These are phyloP conservation scores for Chalaropsis ovoidea DNA, from an alignment of 2,329 filamentous ascomycete genomes.

Conservation along the genomic window DNA sequence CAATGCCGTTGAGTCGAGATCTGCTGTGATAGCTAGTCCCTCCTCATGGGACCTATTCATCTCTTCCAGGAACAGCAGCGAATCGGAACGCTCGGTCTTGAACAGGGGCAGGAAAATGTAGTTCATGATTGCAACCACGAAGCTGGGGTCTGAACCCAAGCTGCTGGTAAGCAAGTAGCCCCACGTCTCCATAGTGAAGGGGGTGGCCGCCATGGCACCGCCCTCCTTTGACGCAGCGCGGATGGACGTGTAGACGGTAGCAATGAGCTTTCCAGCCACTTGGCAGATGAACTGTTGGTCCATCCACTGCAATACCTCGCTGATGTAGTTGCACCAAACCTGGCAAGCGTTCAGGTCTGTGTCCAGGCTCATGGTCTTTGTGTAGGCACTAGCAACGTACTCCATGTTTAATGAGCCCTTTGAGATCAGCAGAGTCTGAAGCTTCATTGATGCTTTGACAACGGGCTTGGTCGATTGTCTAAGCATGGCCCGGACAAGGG, in stretches of 20 bases:
- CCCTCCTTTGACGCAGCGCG: conserved; percentile 32
- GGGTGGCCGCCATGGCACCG: conserved; percentile 23
- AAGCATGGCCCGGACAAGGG: conserved; percentile 49
- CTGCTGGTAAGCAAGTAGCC: conserved; percentile 47
- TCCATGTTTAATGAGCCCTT: conserved; percentile 47
- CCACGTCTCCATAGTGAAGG: conserved; percentile 40
- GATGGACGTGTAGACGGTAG: conserved; percentile 45
- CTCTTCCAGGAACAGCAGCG: conserved; percentile 47
- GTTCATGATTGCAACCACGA: conserved; percentile 53
- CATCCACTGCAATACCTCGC: conserved; percentile 47
- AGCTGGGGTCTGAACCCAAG: conserved; percentile 40
- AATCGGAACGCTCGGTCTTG: conserved; percentile 45
- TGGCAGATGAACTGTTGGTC: conserved; percentile 48
- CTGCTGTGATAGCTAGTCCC: conserved; percentile 31
- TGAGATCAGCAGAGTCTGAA: conserved; percentile 53
- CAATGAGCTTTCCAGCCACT: conserved; percentile 50
- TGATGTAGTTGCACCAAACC: conserved; percentile 44
- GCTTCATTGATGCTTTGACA: conserved; percentile 60
- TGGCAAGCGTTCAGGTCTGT: conserved; percentile 32
- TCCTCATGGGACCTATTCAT: conserved; percentile 45
- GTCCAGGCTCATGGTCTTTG: conserved; percentile 29
- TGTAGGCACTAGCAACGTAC: conserved; percentile 39
- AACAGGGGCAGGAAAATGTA: conserved; percentile 55
- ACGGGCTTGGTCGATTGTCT: conserved; percentile 52
- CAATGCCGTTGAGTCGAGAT: conserved; percentile 45